Percentiles rank a stretch among this genome's conserved stretches.
Evolutionary conservation across 495 filamentous ascomycete species (phyloP).

Genomic region (Ascodesmis nigricans): DNA sequence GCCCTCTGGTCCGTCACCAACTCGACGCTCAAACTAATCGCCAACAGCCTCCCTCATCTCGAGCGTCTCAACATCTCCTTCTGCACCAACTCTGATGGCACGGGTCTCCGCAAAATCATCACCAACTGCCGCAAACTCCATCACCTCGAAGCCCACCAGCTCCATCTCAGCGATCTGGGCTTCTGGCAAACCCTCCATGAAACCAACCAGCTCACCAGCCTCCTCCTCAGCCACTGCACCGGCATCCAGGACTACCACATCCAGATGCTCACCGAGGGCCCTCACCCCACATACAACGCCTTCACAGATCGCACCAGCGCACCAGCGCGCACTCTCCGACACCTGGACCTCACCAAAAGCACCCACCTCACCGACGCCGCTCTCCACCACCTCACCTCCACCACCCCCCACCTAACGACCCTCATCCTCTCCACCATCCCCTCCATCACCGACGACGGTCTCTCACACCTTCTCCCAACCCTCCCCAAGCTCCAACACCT

Average conservation of each 20-base stretch:
- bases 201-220: constrained; percentile 56
- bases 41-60: constrained; percentile 57
- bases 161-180: constrained; percentile 53
- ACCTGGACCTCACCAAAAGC: constrained; percentile 71
- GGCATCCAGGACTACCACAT: constrained; percentile 54
- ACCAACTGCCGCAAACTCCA: constrained; percentile 46
- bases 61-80: constrained; percentile 74
- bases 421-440: constrained; percentile 56
- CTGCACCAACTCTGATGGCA: constrained; percentile 68
- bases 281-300: constrained; percentile 50
- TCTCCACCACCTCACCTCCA: constrained; percentile 40
- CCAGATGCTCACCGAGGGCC: constrained; percentile 47
- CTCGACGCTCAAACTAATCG: constrained; percentile 66
- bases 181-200: constrained; percentile 52
- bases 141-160: constrained; percentile 66
- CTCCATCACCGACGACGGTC: constrained; percentile 46
- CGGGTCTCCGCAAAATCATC: constrained; percentile 53
- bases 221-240: constrained; percentile 55
- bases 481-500: constrained; percentile 60
- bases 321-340: constrained; percentile 54
- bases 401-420: constrained; percentile 61
- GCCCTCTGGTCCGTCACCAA: constrained; percentile 64
- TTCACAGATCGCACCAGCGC: constrained; percentile 55
- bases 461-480: constrained; percentile 51
- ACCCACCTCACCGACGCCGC: constrained; percentile 45